A percentile compares a stretch with the other conserved stretches of the same genome.
phyloP scores from a whole-genome alignment of 352 stramenopile genomes.

The Thalassiosira mediterranea region DNA sequence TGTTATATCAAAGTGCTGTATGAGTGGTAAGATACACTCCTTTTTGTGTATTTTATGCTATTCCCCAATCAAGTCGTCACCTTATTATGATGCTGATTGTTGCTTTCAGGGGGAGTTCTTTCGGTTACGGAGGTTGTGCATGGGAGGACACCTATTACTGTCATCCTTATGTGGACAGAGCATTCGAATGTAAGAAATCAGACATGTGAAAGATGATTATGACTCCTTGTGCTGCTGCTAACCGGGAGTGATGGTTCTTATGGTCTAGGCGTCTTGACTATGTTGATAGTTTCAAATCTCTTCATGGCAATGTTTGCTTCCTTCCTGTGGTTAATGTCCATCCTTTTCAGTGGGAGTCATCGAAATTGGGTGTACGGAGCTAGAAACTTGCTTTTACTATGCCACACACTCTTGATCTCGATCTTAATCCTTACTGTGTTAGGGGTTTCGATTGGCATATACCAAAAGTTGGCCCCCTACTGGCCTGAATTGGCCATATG shows the following conservation, averaged over 20 bases:
- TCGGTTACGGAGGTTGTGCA: constrained; percentile 5
- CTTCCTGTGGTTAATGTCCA: constrained; percentile 7
- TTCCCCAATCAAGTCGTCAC: too few species aligned
- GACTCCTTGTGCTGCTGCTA: neutral
- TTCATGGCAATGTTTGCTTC: constrained; percentile 2
- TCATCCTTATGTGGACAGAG: neutral
- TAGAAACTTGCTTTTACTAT: constrained; percentile 2
- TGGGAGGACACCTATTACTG: constrained; percentile 6
- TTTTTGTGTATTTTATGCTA: too few species aligned
- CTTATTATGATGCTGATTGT: too few species aligned
- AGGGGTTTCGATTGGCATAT: constrained; percentile 2
- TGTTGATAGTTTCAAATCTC: neutral
- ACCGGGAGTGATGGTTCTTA: neutral
- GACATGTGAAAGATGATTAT: neutral
- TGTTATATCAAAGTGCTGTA: constrained; percentile 7
- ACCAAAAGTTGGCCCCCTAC: constrained; percentile 13
- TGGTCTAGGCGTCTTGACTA: neutral
- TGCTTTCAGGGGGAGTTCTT: constrained; percentile 1
- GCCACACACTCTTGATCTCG: constrained; percentile 3
- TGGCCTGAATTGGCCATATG: constrained; percentile 9
- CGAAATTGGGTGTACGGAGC: constrained; percentile 11
- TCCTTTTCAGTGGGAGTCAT: constrained; percentile 8
- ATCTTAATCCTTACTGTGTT: constrained; percentile 7
- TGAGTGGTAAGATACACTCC: too few species aligned
- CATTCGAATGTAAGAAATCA: constrained; percentile 1